Evolutionary conservation across 2,329 filamentous ascomycete genomes (phyloP).

Genomic region (Celoporthe dispersa): DNA sequence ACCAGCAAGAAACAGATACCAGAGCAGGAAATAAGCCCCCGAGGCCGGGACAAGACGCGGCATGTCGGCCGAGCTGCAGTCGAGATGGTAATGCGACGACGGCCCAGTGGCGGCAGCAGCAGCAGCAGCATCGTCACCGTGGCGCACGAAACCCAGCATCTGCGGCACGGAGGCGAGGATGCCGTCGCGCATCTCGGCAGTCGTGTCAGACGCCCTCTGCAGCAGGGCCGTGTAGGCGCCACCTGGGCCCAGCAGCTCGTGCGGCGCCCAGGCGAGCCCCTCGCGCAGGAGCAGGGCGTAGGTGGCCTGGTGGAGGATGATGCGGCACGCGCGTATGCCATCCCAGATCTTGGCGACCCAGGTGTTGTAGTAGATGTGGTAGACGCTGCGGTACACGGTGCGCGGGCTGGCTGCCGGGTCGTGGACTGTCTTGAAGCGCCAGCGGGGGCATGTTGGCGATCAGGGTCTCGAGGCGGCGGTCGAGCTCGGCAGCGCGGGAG

Average conservation of each 20-base stretch:
- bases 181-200: conserved; percentile 14
- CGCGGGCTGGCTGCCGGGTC: conserved; percentile 10
- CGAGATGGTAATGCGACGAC: background rate
- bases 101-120: background rate
- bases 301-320: conserved; percentile 20
- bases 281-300: conserved; percentile 20
- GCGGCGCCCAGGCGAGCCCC: conserved; percentile 18
- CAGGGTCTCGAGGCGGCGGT: conserved; percentile 14
- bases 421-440: conserved; percentile 18
- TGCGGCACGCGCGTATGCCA: conserved; percentile 22
- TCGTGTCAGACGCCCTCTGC: background rate
- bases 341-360: conserved; percentile 24
- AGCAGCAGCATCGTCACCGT: background rate
- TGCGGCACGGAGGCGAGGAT: conserved; percentile 25
- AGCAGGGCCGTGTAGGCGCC: conserved; percentile 15
- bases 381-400: conserved; percentile 14
- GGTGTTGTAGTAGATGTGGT: conserved; percentile 24
- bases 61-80: background rate
- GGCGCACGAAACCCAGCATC: conserved; percentile 27
- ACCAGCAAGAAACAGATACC: conserved; percentile 20
- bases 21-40: conserved; percentile 17
- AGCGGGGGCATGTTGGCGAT: background rate
- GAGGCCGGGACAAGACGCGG: conserved; percentile 13
- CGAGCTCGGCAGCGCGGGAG: conserved; percentile 17
- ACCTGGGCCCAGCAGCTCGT: conserved; percentile 7